Base-by-base conservation (phyloP, 805 yeast species). In the Blastobotrys peoriensis region DNA sequence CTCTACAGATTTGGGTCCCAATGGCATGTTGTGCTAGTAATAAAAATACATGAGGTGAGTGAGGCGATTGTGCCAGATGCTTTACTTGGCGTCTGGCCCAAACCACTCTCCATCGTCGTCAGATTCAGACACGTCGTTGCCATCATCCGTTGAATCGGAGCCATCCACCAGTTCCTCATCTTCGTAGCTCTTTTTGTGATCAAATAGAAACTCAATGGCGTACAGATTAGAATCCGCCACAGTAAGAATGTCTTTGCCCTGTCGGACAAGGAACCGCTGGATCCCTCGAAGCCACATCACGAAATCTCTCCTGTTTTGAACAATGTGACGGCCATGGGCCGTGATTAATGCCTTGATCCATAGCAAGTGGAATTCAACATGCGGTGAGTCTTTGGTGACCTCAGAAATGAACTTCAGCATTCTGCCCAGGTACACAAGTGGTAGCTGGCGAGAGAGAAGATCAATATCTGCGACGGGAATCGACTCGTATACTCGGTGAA, bases 341-440 rank as follows among this genome's bases (percentile, higher is more conserved):
- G 82, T 71, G 15, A 93, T 63, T 3, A 88, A 55, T 13, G 74
- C 68, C 53, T 81, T 78, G 27, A 91, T 72, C 98, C 98, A 93
- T 8, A 83, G 54, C 50, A 93, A 62, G 55, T 81, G 79, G 67
- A 81, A 88, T 66, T 93, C 97, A 19, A 91, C 61, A 64, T 93
- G 98, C 27, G 78, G 88, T 4, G 87, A 78, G 3, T 81, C 84
- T 51, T 76, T 72, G 35, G 75, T 74, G 4, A 35, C n/a, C n/a
- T 30, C 17, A 1, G 86, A 93, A 55, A 93, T 73, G 49, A 86
- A 87, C 27, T 68, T 65, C 37, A 93, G 61, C 28, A 91, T 56
- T 46, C 83, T 74, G 35, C 79, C 73, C 37, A 87, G 73, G 55
- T 93, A 91, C 0, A 88, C 83, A 1, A 70, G 69, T 0, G 98